Conservation (phyloP, 164 flowering plant species). For the Stephania yunnanensis region DNA sequence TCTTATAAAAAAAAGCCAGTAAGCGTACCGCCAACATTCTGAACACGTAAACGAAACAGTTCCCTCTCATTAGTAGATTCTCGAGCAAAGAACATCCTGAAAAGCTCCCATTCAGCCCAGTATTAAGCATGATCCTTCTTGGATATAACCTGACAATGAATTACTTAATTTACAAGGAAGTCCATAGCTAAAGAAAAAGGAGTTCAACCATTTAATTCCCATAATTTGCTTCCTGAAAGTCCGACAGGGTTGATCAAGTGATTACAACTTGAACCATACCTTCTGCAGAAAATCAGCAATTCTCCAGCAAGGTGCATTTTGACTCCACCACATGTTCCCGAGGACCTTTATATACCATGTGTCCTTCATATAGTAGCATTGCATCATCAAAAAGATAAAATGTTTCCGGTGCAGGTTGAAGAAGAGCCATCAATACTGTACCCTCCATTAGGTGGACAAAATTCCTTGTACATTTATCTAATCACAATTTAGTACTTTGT, state of each 20-base stretch:
- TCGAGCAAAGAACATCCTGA: conserved; percentile 53
- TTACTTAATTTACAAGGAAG: neutral
- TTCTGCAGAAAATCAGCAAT: conserved; percentile 96
- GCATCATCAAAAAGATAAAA: conserved; percentile 87
- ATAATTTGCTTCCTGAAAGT: neutral
- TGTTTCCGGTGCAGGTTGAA: conserved; percentile 96
- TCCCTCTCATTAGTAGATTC: conserved; percentile 62
- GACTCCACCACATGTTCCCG: conserved; percentile 53
- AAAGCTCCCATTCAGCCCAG: conserved; percentile 66
- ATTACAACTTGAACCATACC: conserved; percentile 32
- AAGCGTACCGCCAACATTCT: conserved; percentile 13
- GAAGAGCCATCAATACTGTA: conserved; percentile 81
- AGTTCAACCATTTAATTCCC: neutral
- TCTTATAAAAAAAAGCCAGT: no score
- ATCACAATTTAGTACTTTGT: conserved; percentile 76
- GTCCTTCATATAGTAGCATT: conserved; percentile 69
- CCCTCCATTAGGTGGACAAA: conserved; percentile 86
- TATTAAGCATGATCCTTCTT: conserved; percentile 87
- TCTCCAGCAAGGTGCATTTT: conserved; percentile 61
- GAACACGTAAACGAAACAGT: conserved; percentile 69
- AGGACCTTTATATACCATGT: conserved; percentile 80
- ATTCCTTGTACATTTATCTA: conserved; percentile 50
- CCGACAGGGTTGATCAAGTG: neutral
- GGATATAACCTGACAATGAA: conserved; percentile 66
- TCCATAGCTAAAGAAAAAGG: neutral